phyloP scores from a whole-genome alignment of 2,329 filamentous ascomycete genomes.

The Xylogone sp. region DNA sequence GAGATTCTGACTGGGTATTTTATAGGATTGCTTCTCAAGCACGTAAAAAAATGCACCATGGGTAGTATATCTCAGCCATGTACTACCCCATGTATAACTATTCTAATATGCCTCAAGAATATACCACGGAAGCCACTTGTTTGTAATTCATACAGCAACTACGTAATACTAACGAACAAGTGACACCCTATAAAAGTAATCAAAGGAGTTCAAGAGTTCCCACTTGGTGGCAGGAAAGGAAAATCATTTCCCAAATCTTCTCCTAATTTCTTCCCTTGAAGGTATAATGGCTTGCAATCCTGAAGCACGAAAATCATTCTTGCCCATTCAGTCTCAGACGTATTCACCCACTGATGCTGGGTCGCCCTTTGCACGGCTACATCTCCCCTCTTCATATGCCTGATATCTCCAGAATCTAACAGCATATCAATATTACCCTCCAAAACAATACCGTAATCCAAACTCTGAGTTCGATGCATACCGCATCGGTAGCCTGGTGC shows the following conservation, averaged over 20 bases:
- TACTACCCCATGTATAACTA: too few relatives aligned
- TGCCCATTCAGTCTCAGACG: slow-evolving; percentile 6
- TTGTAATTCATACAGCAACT: too few relatives aligned
- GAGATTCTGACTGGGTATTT: neutral
- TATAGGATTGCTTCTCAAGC: slow-evolving; percentile 2
- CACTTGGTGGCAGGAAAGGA: slow-evolving; percentile 1
- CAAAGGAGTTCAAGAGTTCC: neutral
- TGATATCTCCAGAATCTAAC: too few relatives aligned
- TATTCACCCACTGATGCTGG: slow-evolving; percentile 4
- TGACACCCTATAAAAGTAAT: too few relatives aligned
- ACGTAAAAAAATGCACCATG: neutral
- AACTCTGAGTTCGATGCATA: too few relatives aligned
- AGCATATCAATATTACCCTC: too few relatives aligned
- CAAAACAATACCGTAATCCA: too few relatives aligned
- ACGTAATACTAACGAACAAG: too few relatives aligned
- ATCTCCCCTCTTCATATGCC: slow-evolving; percentile 5
- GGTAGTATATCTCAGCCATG: too few relatives aligned
- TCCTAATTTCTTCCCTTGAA: slow-evolving; percentile 2
- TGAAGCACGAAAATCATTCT: slow-evolving; percentile 9
- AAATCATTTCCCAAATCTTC: slow-evolving; percentile 4
- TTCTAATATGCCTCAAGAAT: too few relatives aligned
- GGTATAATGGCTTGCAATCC: slow-evolving; percentile 3
- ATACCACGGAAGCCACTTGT: too few relatives aligned
- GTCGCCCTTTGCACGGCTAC: slow-evolving; percentile 6
- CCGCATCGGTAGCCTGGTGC: too few relatives aligned